These are phyloP conservation scores for Dalbergia cultrata DNA, from an alignment of 306 rosid species.

Conservation along the genomic window DNA sequence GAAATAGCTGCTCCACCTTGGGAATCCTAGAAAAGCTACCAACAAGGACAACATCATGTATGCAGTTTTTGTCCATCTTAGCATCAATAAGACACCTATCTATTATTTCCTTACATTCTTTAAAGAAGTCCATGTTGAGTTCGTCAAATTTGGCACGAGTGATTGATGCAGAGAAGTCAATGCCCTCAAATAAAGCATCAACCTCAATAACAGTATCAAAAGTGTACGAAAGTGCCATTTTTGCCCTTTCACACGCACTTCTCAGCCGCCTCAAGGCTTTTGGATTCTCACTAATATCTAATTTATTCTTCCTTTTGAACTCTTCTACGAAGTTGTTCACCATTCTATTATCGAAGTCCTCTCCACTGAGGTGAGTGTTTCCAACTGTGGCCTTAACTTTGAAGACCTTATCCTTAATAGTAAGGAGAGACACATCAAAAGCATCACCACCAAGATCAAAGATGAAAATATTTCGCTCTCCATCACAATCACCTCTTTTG, in stretches of 20 bases:
- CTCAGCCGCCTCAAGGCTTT: conserved; percentile 29
- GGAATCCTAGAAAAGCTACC: conserved; percentile 26
- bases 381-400: conserved; percentile 7
- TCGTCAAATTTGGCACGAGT: conserved; percentile 39
- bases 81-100: conserved; percentile 8
- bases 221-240: conserved; percentile 13
- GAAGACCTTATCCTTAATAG: not conserved
- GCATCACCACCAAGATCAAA: conserved; percentile 44
- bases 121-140: conserved; percentile 11
- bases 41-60: conserved; percentile 16
- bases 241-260: conserved; percentile 29
- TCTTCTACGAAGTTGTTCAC: conserved; percentile 17
- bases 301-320: conserved; percentile 8
- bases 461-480: conserved; percentile 11
- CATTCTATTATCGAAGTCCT: conserved; percentile 25
- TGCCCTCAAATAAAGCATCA: not conserved
- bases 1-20: not conserved
- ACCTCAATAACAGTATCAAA: not conserved
- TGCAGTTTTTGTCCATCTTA: not conserved
- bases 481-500: not conserved
- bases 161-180: not conserved
- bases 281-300: not conserved
- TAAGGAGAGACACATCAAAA: conserved; percentile 41
- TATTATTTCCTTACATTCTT: conserved; percentile 8
- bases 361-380: conserved; percentile 37